Evolutionary conservation across 345 rosid genomes (phyloP).

Genomic region (Cardamine chenopodiifolia): DNA sequence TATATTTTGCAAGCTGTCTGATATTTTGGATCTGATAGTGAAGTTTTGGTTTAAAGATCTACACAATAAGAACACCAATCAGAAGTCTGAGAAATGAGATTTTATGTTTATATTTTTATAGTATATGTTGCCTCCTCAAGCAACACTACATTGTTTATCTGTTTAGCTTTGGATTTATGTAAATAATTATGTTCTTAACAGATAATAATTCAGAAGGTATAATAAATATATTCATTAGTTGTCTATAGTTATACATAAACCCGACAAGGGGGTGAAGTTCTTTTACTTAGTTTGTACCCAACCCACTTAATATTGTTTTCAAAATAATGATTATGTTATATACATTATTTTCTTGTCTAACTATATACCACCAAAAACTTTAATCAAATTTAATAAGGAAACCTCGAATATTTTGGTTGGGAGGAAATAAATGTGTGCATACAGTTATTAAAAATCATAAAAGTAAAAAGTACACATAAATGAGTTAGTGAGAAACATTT

Average conservation of each 20-base stretch:
- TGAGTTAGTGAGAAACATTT: constrained; percentile 9
- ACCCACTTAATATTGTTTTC: constrained; percentile 34
- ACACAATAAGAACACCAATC: constrained; percentile 11
- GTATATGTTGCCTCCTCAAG: constrained; percentile 20
- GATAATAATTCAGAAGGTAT: constrained; percentile 25
- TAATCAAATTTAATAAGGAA: background rate
- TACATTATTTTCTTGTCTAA: constrained; percentile 10
- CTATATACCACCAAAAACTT: background rate
- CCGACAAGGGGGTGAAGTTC: constrained; percentile 33
- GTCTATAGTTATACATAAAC: constrained; percentile 32
- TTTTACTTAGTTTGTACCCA: constrained; percentile 33
- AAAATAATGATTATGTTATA: constrained; percentile 10
- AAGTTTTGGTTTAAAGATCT: constrained; percentile 24
- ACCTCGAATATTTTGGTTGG: background rate
- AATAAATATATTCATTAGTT: constrained; percentile 20
- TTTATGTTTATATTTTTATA: constrained; percentile 11
- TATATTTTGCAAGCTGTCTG: constrained; percentile 33
- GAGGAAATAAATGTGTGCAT: background rate
- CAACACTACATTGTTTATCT: constrained; percentile 25
- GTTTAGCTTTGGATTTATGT: constrained; percentile 26
- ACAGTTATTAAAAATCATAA: background rate
- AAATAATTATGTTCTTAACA: constrained; percentile 26
- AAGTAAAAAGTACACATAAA: background rate
- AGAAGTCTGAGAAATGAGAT: constrained; percentile 22
- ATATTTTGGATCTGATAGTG: constrained; percentile 27